Conservation (phyloP, 805 yeast genomes). For the Millerago galiae region DNA sequence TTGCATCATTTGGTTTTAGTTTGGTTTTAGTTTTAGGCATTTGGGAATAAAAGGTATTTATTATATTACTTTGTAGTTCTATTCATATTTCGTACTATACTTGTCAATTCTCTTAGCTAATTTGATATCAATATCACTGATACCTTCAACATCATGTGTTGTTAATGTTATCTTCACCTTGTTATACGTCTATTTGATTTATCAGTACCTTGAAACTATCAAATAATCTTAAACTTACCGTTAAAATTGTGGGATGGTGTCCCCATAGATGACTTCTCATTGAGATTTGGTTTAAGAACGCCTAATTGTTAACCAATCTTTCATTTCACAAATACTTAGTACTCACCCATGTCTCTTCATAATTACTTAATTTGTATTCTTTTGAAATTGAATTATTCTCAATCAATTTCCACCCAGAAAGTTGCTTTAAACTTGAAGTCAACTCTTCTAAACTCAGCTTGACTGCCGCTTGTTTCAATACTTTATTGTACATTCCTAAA, state of each 20-base stretch:
- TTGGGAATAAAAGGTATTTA: background rate
- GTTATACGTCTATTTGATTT: slow-evolving; percentile 38
- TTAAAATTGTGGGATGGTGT: slow-evolving; percentile 68
- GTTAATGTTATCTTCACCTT: slow-evolving; percentile 46
- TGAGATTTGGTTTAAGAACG: slow-evolving; percentile 51
- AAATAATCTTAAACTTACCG: slow-evolving; percentile 19
- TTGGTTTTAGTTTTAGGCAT: background rate
- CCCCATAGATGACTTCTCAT: slow-evolving; percentile 49
- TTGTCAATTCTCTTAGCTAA: slow-evolving; percentile 45
- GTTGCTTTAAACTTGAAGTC: slow-evolving; percentile 10
- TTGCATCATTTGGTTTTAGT: background rate
- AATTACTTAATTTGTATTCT: slow-evolving; percentile 39
- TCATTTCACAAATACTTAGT: no score
- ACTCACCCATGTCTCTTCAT: slow-evolving; percentile 57
- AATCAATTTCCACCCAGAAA: slow-evolving; percentile 23
- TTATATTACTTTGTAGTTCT: background rate
- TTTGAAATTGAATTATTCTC: slow-evolving; percentile 25
- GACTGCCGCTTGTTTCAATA: slow-evolving; percentile 25
- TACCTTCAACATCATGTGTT: slow-evolving; percentile 56
- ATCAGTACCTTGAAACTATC: background rate
- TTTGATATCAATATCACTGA: slow-evolving; percentile 51
- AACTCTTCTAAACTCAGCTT: slow-evolving; percentile 24
- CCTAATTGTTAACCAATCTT: no score
- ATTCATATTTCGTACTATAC: slow-evolving; percentile 20
- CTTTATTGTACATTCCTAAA: slow-evolving; percentile 32